These are phyloP conservation scores for Solanum ahanhuiri DNA, from an alignment of 257 asterid genomes.

Conservation along the genomic window DNA sequence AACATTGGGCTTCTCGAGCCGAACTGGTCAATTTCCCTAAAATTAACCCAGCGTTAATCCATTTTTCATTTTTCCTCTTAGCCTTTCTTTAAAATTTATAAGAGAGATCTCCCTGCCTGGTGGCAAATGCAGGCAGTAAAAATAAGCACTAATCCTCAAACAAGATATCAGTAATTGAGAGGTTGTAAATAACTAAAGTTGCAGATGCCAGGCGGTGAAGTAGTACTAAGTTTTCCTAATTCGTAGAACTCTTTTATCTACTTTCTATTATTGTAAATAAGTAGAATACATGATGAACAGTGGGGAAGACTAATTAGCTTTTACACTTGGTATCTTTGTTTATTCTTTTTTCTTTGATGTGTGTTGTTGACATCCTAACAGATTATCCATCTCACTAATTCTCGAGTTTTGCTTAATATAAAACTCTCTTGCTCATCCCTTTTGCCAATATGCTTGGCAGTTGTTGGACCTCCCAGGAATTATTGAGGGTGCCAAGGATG, in stretches of 20 bases:
- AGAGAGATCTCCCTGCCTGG: neutral
- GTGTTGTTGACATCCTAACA: neutral
- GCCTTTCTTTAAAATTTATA: neutral
- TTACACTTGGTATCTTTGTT: neutral
- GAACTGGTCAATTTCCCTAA: too few relatives aligned
- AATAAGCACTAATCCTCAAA: neutral
- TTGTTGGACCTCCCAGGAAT: slow-evolving; percentile 96
- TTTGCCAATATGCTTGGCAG: slow-evolving; percentile 29
- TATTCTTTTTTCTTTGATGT: neutral
- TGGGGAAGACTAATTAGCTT: neutral
- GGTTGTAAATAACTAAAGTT: neutral
- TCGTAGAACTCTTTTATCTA: neutral
- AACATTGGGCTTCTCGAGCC: neutral
- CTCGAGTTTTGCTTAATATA: neutral
- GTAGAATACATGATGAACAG: neutral
- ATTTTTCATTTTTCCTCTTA: neutral
- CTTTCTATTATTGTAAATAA: neutral
- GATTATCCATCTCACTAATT: neutral
- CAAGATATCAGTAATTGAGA: neutral
- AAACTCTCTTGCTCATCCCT: neutral
- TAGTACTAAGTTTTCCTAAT: neutral
- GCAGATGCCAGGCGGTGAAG: neutral
- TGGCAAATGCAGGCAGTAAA: neutral
- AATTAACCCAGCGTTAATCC: neutral
- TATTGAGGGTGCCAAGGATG: slow-evolving; percentile 99